Percentiles rank a stretch among this genome's conserved stretches.
Conservation (phyloP, 805 yeast genomes). For the Barnettozyma botsteinii region DNA sequence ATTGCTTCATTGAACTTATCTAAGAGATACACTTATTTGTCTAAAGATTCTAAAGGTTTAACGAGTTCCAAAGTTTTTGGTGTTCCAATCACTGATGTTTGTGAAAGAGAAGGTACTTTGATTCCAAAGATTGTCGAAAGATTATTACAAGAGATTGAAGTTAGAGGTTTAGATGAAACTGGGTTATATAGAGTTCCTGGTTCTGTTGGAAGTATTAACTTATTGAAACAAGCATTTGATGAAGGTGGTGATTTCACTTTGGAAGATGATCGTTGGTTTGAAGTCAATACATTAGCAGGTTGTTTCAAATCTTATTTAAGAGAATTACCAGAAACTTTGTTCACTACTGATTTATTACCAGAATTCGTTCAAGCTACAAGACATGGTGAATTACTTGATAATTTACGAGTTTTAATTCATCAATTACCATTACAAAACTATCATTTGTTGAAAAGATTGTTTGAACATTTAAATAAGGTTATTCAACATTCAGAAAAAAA, state of each 20-base stretch:
- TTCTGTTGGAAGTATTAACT: constrained; percentile 51
- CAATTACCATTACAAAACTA: constrained; percentile 62
- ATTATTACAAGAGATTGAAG: constrained; percentile 70
- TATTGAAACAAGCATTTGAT: constrained; percentile 48
- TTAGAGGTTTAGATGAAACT: constrained; percentile 83
- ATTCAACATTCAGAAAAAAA: constrained; percentile 62
- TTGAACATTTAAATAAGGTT: constrained; percentile 64
- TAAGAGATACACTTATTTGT: constrained; percentile 37
- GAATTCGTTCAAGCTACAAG: constrained; percentile 41
- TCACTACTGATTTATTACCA: constrained; percentile 61
- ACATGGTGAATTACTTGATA: constrained; percentile 28
- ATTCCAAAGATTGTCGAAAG: constrained; percentile 64
- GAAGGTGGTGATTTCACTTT: constrained; percentile 42
- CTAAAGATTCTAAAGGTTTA: constrained; percentile 34
- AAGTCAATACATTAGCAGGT: constrained; percentile 82
- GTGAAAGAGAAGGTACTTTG: constrained; percentile 58
- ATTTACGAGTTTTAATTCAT: constrained; percentile 29
- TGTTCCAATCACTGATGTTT: constrained; percentile 71
- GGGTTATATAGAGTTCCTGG: constrained; percentile 81
- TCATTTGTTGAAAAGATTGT: constrained; percentile 58
- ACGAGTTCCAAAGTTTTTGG: constrained; percentile 66
- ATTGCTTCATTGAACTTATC: constrained; percentile 38
- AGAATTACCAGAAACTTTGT: constrained; percentile 80
- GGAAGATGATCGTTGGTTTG: constrained; percentile 59
- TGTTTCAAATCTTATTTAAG: constrained; percentile 79